Percentiles rank a stretch among this genome's conserved stretches.
Evolutionary conservation across 2,329 filamentous ascomycete species (phyloP).

Genomic region (Nothomitra cinnamomea): DNA sequence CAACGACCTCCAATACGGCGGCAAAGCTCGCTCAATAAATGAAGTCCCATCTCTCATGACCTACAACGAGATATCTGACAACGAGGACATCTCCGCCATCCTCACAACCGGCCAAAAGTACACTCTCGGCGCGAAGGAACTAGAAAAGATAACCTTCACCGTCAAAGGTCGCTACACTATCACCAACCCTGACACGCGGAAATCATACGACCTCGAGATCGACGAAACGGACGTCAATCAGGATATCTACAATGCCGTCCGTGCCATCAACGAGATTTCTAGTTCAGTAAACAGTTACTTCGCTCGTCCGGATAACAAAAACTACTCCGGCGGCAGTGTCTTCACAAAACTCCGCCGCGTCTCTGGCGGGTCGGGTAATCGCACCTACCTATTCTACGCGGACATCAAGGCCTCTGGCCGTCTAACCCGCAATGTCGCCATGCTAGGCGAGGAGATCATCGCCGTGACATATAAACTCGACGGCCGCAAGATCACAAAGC

Average conservation of each 20-base stretch:
- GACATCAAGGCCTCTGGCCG: slow-evolving; percentile 11
- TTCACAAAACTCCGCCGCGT: too few species aligned
- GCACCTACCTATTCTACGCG: slow-evolving; percentile 10
- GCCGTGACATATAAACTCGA: slow-evolving; percentile 17
- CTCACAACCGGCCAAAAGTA: slow-evolving; percentile 13
- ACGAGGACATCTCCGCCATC: slow-evolving; percentile 10
- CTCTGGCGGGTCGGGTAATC: slow-evolving; percentile 1
- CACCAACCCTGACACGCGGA: slow-evolving; percentile 10
- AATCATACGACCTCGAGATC: slow-evolving; percentile 12
- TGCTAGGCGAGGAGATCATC: slow-evolving; percentile 10
- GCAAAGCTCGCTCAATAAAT: slow-evolving; percentile 11
- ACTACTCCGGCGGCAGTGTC: too few species aligned
- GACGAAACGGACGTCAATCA: slow-evolving; percentile 12
- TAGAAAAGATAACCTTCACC: slow-evolving; percentile 14
- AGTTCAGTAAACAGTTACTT: slow-evolving; percentile 10
- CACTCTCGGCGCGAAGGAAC: slow-evolving; percentile 11
- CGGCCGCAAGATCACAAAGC: slow-evolving; percentile 13
- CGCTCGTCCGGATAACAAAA: slow-evolving; percentile 1
- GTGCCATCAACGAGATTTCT: slow-evolving; percentile 12
- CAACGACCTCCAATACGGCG: slow-evolving; percentile 14
- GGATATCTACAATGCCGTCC: slow-evolving; percentile 11
- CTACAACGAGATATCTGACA: slow-evolving; percentile 7
- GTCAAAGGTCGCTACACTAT: slow-evolving; percentile 11
- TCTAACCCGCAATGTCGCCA: slow-evolving; percentile 10
- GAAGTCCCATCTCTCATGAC: slow-evolving; percentile 15